A percentile compares a stretch with the other conserved stretches of the same genome.
Evolutionary conservation across 768 basidiomycete genomes (phyloP).

Genomic region (Galerina marginata): DNA sequence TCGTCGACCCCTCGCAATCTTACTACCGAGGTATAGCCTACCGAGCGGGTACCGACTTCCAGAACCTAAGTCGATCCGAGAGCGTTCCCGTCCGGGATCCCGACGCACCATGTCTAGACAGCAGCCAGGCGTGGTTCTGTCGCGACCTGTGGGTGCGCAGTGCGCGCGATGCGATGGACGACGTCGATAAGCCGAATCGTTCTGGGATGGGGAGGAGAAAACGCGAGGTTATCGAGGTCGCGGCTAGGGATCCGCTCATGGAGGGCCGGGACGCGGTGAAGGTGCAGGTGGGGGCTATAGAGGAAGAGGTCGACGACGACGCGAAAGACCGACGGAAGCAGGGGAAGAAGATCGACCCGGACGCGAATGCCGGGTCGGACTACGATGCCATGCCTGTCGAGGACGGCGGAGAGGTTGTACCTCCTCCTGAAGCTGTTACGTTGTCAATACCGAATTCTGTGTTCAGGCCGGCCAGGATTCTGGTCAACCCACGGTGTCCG

Average conservation of each 20-base stretch:
- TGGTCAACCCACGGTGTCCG: slow-evolving; percentile 95
- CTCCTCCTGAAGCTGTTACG: slow-evolving; percentile 39
- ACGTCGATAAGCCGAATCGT: slow-evolving; percentile 50
- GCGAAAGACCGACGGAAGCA: slow-evolving; percentile 34
- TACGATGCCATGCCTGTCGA: slow-evolving; percentile 85
- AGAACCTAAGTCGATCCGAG: slow-evolving; percentile 76
- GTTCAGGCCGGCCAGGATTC: slow-evolving; percentile 86
- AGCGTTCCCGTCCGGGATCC: slow-evolving; percentile 62
- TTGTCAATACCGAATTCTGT: slow-evolving; percentile 85
- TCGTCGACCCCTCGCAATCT: slow-evolving; percentile 93
- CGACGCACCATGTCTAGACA: slow-evolving; percentile 91
- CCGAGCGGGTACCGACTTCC: slow-evolving; percentile 79
- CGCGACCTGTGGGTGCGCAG: slow-evolving; percentile 94
- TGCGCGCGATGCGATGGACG: slow-evolving; percentile 77
- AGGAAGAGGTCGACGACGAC: slow-evolving; percentile 41
- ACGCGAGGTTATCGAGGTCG: slow-evolving; percentile 40
- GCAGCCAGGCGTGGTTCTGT: slow-evolving; percentile 98
- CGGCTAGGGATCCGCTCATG: slow-evolving; percentile 38
- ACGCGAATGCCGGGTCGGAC: slow-evolving; percentile 86
- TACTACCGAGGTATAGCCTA: slow-evolving; percentile 93
- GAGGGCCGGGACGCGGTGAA: slow-evolving; percentile 39
- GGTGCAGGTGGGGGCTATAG: slow-evolving; percentile 35
- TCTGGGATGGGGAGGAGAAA: slow-evolving; percentile 34
- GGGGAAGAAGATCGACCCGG: slow-evolving; percentile 54
- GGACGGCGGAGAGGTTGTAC: slow-evolving; percentile 53